These are phyloP conservation scores for Syncephalastrum contaminatum DNA, from an alignment of 371 early-diverging fungal species.

Conservation along the genomic window DNA sequence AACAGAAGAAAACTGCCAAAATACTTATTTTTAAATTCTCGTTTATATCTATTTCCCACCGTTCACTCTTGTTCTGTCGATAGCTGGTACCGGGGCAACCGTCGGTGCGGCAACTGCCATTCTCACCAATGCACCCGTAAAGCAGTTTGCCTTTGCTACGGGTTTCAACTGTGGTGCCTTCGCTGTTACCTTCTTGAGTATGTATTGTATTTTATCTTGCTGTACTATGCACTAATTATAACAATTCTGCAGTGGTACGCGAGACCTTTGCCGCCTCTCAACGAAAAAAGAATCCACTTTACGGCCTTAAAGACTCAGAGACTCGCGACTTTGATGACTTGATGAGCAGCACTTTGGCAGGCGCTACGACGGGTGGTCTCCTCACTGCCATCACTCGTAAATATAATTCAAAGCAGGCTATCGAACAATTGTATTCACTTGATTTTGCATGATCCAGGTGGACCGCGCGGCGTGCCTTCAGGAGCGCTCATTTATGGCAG, in stretches of 20 bases:
- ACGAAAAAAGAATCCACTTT: slow-evolving; percentile 53
- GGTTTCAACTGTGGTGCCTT: slow-evolving; percentile 45
- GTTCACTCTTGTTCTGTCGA: not conserved
- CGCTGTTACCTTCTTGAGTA: slow-evolving; percentile 50
- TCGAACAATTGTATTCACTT: not conserved
- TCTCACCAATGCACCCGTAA: slow-evolving; percentile 35
- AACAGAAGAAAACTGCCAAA: not conserved
- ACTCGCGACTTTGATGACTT: slow-evolving; percentile 56
- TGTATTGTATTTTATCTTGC: not conserved
- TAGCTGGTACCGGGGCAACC: slow-evolving; percentile 47
- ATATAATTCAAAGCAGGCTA: slow-evolving; percentile 2
- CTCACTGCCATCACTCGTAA: slow-evolving; percentile 51
- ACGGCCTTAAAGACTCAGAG: slow-evolving; percentile 56
- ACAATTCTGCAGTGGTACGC: slow-evolving; percentile 29
- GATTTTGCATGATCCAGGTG: slow-evolving; percentile 30
- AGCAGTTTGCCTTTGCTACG: slow-evolving; percentile 33
- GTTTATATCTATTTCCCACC: not conserved
- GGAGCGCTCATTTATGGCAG: slow-evolving; percentile 55
- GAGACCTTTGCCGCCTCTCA: slow-evolving; percentile 57
- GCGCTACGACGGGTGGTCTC: slow-evolving; percentile 57
- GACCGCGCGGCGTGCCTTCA: slow-evolving; percentile 47
- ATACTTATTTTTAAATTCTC: not conserved
- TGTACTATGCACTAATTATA: not conserved
- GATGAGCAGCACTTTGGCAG: slow-evolving; percentile 59
- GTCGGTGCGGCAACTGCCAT: slow-evolving; percentile 51